Percentiles rank a stretch among this genome's conserved stretches.
phyloP scores from a whole-genome alignment of 768 basidiomycete species.

The Pluteus cervinus region DNA sequence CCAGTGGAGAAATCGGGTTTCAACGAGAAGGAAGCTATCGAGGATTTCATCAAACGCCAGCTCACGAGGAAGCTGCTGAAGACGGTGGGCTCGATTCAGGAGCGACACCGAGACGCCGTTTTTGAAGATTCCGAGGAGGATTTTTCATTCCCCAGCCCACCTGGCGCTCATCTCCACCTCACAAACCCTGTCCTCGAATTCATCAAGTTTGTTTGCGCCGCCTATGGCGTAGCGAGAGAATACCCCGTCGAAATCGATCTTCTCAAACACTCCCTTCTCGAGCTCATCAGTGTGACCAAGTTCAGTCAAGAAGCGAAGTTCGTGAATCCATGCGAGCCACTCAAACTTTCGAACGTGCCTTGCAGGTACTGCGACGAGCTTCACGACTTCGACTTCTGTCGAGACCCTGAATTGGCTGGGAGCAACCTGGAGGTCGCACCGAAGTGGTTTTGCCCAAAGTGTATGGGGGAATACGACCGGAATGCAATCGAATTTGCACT shows the following conservation, averaged over 20 bases:
- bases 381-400: conserved; percentile 92
- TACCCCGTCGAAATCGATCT: conserved; percentile 83
- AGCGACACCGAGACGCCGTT: conserved; percentile 53
- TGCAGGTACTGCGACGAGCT: conserved; percentile 82
- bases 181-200: conserved; percentile 85
- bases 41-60: conserved; percentile 72
- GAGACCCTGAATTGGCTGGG: conserved; percentile 80
- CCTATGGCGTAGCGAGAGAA: conserved; percentile 75
- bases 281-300: conserved; percentile 80
- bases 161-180: conserved; percentile 77
- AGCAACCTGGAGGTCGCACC: conserved; percentile 40
- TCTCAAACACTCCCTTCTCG: conserved; percentile 83
- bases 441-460: conserved; percentile 67
- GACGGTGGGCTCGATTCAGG: conserved; percentile 55
- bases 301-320: conserved; percentile 83
- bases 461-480: conserved; percentile 87
- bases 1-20: conserved; percentile 62
- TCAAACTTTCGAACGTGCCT: conserved; percentile 81
- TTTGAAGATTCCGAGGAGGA: conserved; percentile 47
- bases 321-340: conserved; percentile 86
- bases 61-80: conserved; percentile 80
- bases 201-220: conserved; percentile 80
- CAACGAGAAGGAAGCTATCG: conserved; percentile 63
- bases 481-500: conserved; percentile 80
- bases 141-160: conserved; percentile 80